These are phyloP conservation scores for Dicorynia guianensis DNA, from an alignment of 306 rosid species.

Conservation along the genomic window DNA sequence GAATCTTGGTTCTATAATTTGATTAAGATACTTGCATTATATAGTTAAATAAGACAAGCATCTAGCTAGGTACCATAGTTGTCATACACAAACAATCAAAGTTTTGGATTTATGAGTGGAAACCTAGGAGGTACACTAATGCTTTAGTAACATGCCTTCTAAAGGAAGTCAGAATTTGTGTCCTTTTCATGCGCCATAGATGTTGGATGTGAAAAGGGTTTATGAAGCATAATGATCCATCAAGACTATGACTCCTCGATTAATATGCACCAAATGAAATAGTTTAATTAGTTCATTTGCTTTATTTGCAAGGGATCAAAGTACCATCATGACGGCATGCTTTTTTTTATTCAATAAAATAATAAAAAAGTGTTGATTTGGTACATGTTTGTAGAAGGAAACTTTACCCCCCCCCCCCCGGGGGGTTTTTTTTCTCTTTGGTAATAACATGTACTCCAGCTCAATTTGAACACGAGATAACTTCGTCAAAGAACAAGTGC, in stretches of 20 bases:
- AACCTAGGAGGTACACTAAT: background rate
- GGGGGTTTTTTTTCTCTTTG: too few relatives aligned
- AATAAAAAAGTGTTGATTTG: too few relatives aligned
- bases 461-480: too few relatives aligned
- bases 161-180: constrained; percentile 34
- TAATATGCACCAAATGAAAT: constrained; percentile 32
- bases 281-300: background rate
- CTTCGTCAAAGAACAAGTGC: too few relatives aligned
- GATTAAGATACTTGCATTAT: too few relatives aligned
- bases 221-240: constrained; percentile 33
- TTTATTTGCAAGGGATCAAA: too few relatives aligned
- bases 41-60: constrained; percentile 25
- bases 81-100: background rate
- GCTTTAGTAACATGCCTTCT: constrained; percentile 28
- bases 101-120: background rate
- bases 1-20: constrained; percentile 8
- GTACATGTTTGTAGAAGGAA: too few relatives aligned
- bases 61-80: constrained; percentile 26
- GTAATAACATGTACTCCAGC: too few relatives aligned
- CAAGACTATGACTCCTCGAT: constrained; percentile 49
- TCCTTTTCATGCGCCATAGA: constrained; percentile 50
- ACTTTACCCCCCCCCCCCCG: too few relatives aligned
- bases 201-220: constrained; percentile 44
- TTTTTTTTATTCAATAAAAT: too few relatives aligned
- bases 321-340: too few relatives aligned